These are phyloP conservation scores for Anastatica hierochuntica DNA, from an alignment of 345 rosid species.

Conservation along the genomic window DNA sequence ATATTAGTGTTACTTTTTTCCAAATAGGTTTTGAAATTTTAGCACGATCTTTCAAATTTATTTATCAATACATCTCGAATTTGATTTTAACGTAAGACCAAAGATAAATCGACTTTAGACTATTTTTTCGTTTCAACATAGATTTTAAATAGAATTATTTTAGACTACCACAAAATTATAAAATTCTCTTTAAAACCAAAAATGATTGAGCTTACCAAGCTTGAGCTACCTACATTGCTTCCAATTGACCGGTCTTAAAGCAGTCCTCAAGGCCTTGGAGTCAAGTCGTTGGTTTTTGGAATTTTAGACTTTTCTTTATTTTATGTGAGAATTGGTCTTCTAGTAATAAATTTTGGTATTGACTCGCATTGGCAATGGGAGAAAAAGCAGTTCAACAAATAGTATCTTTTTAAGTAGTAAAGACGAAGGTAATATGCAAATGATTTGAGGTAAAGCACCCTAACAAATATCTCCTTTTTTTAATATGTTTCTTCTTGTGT, in stretches of 20 bases:
- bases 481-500: not conserved
- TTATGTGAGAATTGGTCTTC: not conserved
- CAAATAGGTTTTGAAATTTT: too few species aligned
- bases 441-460: not conserved
- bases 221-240: conserved; percentile 7
- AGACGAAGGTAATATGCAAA: not conserved
- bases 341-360: not conserved
- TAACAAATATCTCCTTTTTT: not conserved
- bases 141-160: too few species aligned
- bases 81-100: too few species aligned
- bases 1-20: too few species aligned
- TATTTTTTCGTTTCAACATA: too few species aligned
- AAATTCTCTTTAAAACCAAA: too few species aligned
- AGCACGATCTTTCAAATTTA: too few species aligned
- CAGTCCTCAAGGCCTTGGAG: not conserved
- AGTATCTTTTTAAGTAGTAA: not conserved
- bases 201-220: too few species aligned
- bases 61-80: too few species aligned
- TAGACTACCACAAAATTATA: too few species aligned
- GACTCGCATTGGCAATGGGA: not conserved
- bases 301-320: conserved; percentile 8
- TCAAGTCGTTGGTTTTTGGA: conserved; percentile 14
- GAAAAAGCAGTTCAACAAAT: not conserved
- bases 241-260: conserved; percentile 4
- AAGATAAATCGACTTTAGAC: too few species aligned